Evolutionary conservation across 2,329 filamentous ascomycete genomes (phyloP).

Genomic region (Neonectria coccinea): DNA sequence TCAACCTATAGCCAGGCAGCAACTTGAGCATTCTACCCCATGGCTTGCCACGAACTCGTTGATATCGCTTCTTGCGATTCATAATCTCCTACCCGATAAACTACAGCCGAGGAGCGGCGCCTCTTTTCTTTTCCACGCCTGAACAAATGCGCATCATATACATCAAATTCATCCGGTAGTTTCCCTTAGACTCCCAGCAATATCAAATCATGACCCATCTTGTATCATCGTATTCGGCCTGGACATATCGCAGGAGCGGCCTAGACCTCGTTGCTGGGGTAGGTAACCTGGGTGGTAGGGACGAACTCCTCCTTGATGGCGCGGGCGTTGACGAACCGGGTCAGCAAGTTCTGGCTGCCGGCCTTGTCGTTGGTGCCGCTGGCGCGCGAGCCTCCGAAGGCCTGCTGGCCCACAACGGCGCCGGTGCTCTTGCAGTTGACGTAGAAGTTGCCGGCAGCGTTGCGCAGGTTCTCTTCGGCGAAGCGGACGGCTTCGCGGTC

Average conservation of each 20-base stretch:
- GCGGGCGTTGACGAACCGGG: slow-evolving; percentile 74
- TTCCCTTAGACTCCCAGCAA: slow-evolving; percentile 26
- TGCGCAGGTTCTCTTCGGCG: slow-evolving; percentile 77
- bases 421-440: slow-evolving; percentile 86
- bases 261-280: slow-evolving; percentile 77
- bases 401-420: slow-evolving; percentile 78
- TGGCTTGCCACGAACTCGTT: not conserved
- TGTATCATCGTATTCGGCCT: slow-evolving; percentile 3
- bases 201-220: slow-evolving; percentile 12
- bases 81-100: not conserved
- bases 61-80: not conserved
- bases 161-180: slow-evolving; percentile 24
- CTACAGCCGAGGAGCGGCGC: not conserved
- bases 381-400: slow-evolving; percentile 75
- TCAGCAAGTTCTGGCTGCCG: slow-evolving; percentile 72
- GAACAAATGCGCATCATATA: slow-evolving; percentile 14
- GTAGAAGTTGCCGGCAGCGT: slow-evolving; percentile 86
- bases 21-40: not conserved
- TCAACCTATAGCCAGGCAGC: slow-evolving; percentile 5
- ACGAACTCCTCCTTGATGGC: slow-evolving; percentile 82
- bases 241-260: not conserved
- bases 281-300: slow-evolving; percentile 70
- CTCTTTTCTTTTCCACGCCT: not conserved
- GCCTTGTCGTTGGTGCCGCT: slow-evolving; percentile 82
- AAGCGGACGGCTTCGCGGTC: slow-evolving; percentile 74